phyloP scores from a whole-genome alignment of 768 basidiomycete species.

The Ephemerocybe angulata region DNA sequence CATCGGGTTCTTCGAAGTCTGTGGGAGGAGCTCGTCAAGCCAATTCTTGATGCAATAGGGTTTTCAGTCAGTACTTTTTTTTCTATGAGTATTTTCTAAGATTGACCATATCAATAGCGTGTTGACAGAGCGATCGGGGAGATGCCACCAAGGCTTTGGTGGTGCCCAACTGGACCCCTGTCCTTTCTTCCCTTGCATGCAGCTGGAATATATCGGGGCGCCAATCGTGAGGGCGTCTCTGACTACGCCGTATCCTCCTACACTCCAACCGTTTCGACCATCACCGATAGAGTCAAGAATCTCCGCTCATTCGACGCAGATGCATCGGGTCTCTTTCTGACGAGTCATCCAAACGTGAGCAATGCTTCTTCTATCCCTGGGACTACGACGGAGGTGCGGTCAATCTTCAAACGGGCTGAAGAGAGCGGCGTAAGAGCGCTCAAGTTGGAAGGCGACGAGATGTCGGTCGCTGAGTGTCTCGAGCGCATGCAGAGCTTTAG shows the following conservation, averaged over 20 bases:
- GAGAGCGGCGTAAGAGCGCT: conserved; percentile 8
- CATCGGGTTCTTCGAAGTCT: background rate
- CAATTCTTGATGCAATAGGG: too few species aligned
- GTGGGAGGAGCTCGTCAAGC: too few species aligned
- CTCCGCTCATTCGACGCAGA: background rate
- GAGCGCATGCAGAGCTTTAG: conserved; percentile 10
- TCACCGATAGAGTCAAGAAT: background rate
- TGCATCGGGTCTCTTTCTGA: background rate
- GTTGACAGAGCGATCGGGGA: too few species aligned
- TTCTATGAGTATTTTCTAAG: too few species aligned
- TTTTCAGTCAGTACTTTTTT: too few species aligned
- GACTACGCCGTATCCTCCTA: conserved; percentile 8
- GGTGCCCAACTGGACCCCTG: conserved; percentile 6
- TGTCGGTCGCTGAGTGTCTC: conserved; percentile 11
- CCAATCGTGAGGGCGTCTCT: background rate
- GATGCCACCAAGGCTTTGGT: background rate
- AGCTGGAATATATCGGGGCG: background rate
- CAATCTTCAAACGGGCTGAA: background rate
- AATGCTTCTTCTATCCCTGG: conserved; percentile 4
- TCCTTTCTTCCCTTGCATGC: conserved; percentile 6
- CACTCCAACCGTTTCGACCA: conserved; percentile 2
- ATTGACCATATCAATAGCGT: too few species aligned
- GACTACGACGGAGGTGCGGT: conserved; percentile 6
- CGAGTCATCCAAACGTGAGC: background rate
- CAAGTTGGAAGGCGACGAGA: conserved; percentile 13